A percentile compares a stretch with the other conserved stretches of the same genome.
These are phyloP conservation scores for Globisporangium paddicum DNA, from an alignment of 352 stramenopile species.

Conservation along the genomic window DNA sequence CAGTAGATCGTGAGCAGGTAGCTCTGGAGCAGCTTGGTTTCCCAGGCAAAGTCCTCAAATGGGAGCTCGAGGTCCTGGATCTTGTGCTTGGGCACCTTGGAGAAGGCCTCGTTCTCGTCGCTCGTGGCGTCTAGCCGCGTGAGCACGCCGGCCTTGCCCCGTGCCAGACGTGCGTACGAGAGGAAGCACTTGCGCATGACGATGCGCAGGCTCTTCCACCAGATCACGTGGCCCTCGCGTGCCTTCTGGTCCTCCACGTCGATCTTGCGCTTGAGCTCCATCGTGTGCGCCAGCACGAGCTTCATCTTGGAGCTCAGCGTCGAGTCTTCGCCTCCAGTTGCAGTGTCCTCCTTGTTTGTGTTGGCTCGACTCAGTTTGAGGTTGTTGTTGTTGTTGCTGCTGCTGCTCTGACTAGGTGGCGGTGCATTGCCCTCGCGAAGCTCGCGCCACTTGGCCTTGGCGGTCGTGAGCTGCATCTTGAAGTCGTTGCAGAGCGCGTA, in stretches of 20 bases:
- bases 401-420: too few relatives aligned
- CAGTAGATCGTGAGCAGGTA: constrained; percentile 65
- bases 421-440: constrained; percentile 44
- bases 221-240: constrained; percentile 58
- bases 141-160: constrained; percentile 60
- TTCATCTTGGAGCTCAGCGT: constrained; percentile 58
- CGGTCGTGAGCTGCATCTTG: constrained; percentile 42
- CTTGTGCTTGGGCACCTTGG: constrained; percentile 40
- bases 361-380: not conserved
- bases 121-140: constrained; percentile 35
- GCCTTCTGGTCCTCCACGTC: constrained; percentile 53
- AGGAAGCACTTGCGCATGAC: constrained; percentile 78
- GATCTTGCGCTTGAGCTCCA: constrained; percentile 69
- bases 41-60: constrained; percentile 67
- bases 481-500: constrained; percentile 44
- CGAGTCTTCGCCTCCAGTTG: constrained; percentile 14
- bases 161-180: constrained; percentile 56
- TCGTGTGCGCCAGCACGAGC: constrained; percentile 56
- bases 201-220: constrained; percentile 65
- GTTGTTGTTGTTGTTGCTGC: too few relatives aligned
- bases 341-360: not conserved
- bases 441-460: constrained; percentile 60
- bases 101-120: constrained; percentile 63
- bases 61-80: constrained; percentile 47
- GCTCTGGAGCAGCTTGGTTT: constrained; percentile 68